Percentiles rank a stretch among this genome's conserved stretches.
These are phyloP conservation scores for Ustilago lituana DNA, from an alignment of 1,284 basidiomycete species.

Conservation along the genomic window DNA sequence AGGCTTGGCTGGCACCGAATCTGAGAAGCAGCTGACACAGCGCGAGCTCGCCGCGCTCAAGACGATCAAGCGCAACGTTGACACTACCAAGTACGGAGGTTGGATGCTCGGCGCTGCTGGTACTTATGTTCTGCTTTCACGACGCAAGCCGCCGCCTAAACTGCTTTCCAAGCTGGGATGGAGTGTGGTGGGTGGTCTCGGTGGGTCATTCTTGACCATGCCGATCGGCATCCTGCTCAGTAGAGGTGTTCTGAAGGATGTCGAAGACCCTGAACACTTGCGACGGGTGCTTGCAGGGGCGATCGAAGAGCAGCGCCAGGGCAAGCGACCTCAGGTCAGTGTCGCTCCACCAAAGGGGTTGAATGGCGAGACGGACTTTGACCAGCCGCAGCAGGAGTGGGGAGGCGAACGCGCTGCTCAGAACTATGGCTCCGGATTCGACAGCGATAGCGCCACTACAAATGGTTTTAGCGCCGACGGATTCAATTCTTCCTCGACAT, in stretches of 20 bases:
- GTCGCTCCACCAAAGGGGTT: conserved; percentile 33
- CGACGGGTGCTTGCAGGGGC: conserved; percentile 30
- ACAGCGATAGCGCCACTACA: not conserved
- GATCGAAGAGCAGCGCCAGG: conserved; percentile 39
- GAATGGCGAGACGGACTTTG: conserved; percentile 31
- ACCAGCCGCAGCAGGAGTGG: conserved; percentile 22
- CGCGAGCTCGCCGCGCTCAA: conserved; percentile 40
- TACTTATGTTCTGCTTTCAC: conserved; percentile 14
- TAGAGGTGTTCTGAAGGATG: conserved; percentile 19
- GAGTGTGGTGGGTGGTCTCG: conserved; percentile 36
- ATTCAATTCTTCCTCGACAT: conserved; percentile 17
- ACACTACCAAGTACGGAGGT: conserved; percentile 40
- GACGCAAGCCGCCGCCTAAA: conserved; percentile 32
- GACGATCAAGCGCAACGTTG: conserved; percentile 45
- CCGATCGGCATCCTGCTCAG: conserved; percentile 37
- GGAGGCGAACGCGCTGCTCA: conserved; percentile 22
- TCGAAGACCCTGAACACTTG: conserved; percentile 51
- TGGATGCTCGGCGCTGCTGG: conserved; percentile 46
- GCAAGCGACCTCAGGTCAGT: conserved; percentile 23
- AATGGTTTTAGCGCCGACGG: conserved; percentile 1
- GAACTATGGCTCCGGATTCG: conserved; percentile 13
- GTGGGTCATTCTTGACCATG: conserved; percentile 37
- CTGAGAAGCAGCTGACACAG: conserved; percentile 43
- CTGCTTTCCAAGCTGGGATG: conserved; percentile 21
- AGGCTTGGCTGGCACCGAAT: conserved; percentile 35